Conservation (phyloP, 2,329 filamentous ascomycete genomes). For the Westerdykella aurantiaca region DNA sequence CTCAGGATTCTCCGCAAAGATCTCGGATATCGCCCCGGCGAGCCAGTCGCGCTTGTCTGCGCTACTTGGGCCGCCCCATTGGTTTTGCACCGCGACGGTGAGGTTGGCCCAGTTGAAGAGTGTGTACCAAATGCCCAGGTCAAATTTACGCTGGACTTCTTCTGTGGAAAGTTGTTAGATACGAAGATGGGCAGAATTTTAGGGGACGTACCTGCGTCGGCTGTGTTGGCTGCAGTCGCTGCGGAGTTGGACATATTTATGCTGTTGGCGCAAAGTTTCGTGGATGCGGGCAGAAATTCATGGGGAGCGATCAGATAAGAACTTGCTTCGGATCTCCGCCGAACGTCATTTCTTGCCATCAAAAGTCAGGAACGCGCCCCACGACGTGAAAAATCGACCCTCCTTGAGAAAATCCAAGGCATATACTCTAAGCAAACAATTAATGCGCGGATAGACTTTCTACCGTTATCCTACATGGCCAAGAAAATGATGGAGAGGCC, state of each 20-base stretch:
- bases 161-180: conserved; percentile 11
- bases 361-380: too few relatives aligned
- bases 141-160: conserved; percentile 48
- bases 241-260: too few relatives aligned
- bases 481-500: too few relatives aligned
- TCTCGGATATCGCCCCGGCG: conserved; percentile 76
- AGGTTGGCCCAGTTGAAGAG: conserved; percentile 87
- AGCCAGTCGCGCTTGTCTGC: conserved; percentile 95
- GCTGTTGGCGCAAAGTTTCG: background rate
- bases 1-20: conserved; percentile 56
- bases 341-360: too few relatives aligned
- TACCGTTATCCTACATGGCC: too few relatives aligned
- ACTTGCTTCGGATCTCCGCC: too few relatives aligned
- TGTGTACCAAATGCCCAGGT: conserved; percentile 77
- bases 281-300: background rate
- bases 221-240: background rate
- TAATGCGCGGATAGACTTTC: too few relatives aligned
- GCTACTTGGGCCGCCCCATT: conserved; percentile 80
- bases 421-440: too few relatives aligned
- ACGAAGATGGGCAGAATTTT: background rate
- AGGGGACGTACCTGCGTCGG: background rate
- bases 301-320: too few relatives aligned
- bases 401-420: too few relatives aligned
- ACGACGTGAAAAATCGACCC: too few relatives aligned
- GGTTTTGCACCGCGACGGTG: conserved; percentile 76